Conservation (phyloP, 345 rosid genomes). For the Murraya paniculata region DNA sequence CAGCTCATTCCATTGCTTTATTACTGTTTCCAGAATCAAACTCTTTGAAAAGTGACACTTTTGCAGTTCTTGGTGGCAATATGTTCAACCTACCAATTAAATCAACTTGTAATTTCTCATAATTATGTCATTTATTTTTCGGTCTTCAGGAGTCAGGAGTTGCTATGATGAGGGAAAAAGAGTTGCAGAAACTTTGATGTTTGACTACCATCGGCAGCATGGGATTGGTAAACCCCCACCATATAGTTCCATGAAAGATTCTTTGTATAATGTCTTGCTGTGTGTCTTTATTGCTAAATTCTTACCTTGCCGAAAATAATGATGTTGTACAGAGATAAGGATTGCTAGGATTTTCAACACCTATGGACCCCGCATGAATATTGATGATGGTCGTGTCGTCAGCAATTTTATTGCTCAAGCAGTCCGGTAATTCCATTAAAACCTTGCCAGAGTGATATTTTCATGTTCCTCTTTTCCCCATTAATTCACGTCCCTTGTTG, state of each 20-base stretch:
- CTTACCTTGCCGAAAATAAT: not conserved
- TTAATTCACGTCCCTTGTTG: not conserved
- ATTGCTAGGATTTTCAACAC: slow-evolving; percentile 95
- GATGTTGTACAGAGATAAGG: slow-evolving; percentile 51
- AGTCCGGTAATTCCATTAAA: slow-evolving; percentile 47
- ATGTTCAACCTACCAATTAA: not conserved
- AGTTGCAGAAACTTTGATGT: slow-evolving; percentile 93
- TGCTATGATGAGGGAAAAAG: slow-evolving; percentile 97
- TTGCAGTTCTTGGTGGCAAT: not conserved
- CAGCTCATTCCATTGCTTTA: not conserved
- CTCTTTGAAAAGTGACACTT: not conserved
- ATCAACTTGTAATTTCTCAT: not conserved
- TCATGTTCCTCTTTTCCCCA: not conserved
- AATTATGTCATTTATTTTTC: not conserved
- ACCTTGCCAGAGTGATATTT: not conserved
- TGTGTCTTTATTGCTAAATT: not conserved
- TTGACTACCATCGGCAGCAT: slow-evolving; percentile 92
- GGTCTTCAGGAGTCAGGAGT: slow-evolving; percentile 70
- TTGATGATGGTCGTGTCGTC: slow-evolving; percentile 95
- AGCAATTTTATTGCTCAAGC: slow-evolving; percentile 98
- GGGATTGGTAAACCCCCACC: slow-evolving; percentile 60
- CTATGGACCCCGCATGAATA: slow-evolving; percentile 96
- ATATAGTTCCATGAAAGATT: not conserved
- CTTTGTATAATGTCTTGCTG: not conserved
- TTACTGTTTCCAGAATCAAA: not conserved